Evolutionary conservation across 768 basidiomycete genomes (phyloP), one percentile per base, ranked within the genome.

Genomic region (Lactarius indigo): DNA sequence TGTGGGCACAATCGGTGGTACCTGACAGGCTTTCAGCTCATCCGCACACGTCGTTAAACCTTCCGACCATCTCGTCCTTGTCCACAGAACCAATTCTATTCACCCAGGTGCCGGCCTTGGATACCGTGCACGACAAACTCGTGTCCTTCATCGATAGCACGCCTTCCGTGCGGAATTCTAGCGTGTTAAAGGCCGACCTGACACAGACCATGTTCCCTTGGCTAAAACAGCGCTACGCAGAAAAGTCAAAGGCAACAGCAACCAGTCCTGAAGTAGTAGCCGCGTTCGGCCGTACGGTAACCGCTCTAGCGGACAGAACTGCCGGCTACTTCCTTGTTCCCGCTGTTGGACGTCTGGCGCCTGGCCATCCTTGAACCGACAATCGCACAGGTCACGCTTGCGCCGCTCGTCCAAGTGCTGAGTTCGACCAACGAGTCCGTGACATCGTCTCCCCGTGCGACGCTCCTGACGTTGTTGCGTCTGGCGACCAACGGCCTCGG

Each of bases 271-370:
- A 64, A 20, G 67, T 62, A 3, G 70, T 73, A 1, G 75, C 80
- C 3, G 79, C 79, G 2, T 74, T 79, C 17, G 69, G 81, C 0
- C 72, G 76, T 1, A 70, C 82, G 5, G 86, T 86, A 4, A 72
- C 69, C 6, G 72, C 75, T 1, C 75, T 93, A 2, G 73, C 74
- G 0, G 64, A n/a, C 74, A 12, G 78, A 77, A 3, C 83, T 95
- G 1, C 80, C 84, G 0, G 63, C 80, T 0, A 79, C 81, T 10
- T 78, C 84, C 44, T 79, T 93, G 35, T 96, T 96, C 79, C 94
- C 94, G 0, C 74, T 95, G 5, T 83, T 87, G 13, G 94, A 96
- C 73, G 80, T 95, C 69, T 91, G 92, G 89, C 82, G 93, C 1
- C 80, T 95, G 12, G 89, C 88, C 0, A 74, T 92, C 20, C 83